Evolutionary conservation across 2,329 filamentous ascomycete genomes (phyloP), one percentile per base, ranked within the genome.

Genomic region (Phialophora tarda): DNA sequence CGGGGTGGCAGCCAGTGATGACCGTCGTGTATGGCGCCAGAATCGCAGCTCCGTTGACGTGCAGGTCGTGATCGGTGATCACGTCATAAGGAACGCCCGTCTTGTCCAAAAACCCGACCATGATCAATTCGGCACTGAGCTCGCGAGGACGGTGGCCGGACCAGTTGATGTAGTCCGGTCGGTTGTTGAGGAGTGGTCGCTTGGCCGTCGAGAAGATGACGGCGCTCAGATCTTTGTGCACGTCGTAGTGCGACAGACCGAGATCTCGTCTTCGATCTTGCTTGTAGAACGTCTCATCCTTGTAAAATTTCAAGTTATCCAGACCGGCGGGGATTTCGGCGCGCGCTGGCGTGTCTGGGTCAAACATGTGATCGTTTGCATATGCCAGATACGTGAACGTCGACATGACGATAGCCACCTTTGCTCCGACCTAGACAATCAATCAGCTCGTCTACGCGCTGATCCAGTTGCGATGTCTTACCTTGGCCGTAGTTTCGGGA

Each of bases 361-460:
- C 78, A 26, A 73, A 76, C 69, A 79, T 75, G 24, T 73, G 74
- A 63, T 79, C 77, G 63, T 80, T 79, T 8, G 78, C 77, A 63
- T 80, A 80, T 0, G 77, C 78, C 2, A 77, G 73, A 44, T 78
- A 79, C 0, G 76, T 79, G 65, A 79, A 77, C 1, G 78, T 79
- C 12, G 75, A 72, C 23, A 79, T 66, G 34, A 79, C 71, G 5
- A 78, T 64, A 0, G 73, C 75, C 21, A 76, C 74, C 38, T 66
- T 59, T 61, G 53, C 62, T 17, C 62, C 28, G 63, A 59, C 62
- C 48, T 44, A 78, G 14, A 74, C 73, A 41, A 79, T 74, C 28
- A 72, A 69, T 58, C 78, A 77, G 24, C 58, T 47, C 14, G 68
- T 65, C 23, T 70, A 62, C 21, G 71, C 69, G 21, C 71, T 68